Evolutionary conservation across 352 stramenopile species (phyloP), one percentile per base, ranked within the genome.

Genomic region (Elongisporangium anandrum): DNA sequence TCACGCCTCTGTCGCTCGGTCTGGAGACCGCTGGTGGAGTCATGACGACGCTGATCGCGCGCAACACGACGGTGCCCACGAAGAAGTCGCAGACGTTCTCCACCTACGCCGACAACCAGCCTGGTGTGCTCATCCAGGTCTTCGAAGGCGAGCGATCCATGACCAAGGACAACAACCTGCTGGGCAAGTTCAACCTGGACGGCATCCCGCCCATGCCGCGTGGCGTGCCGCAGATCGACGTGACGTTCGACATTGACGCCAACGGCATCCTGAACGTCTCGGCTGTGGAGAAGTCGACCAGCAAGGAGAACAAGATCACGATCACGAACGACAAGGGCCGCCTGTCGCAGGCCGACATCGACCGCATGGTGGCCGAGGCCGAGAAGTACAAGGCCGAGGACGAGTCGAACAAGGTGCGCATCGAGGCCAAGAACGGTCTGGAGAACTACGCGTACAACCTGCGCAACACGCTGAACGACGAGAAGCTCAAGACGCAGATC

Each of bases 291-390:
- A 78, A 76, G 76, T 85, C 68, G 50, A 98, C 92, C 22, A 87
- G 89, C 51, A 96, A 96, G 74, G 87, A 96, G 63, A 88, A 96
- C 64, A 97, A 98, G 83, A 98, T 97, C 58, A 97, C 88, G 57
- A 98, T 98, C 75, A 97, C 86, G 59, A 97, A 97, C 77, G 90
- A 98, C 66, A 97, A 97, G 68, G 92, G 90, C n/a, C 87, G 91
- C 26, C 75, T 98, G 19, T 95, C 81, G 52, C 85, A 96, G 57
- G 81, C 94, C 9, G 91, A 98, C 56, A 97, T 98, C 72, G 89
- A 98, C 49, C 73, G 86, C 65, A 97, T 97, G 88, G 87, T 98
- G 8, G 68, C 91, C 24, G 90, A 97, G 54, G 92, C 92, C 21
- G 90, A 98, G 70, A 86, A 86, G 54, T 97, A 95, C 81, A 95